Percentiles rank a stretch among this genome's conserved stretches.
phyloP scores from a whole-genome alignment of 1,139 yeast genomes.

The Geotrichum carabidarum region DNA sequence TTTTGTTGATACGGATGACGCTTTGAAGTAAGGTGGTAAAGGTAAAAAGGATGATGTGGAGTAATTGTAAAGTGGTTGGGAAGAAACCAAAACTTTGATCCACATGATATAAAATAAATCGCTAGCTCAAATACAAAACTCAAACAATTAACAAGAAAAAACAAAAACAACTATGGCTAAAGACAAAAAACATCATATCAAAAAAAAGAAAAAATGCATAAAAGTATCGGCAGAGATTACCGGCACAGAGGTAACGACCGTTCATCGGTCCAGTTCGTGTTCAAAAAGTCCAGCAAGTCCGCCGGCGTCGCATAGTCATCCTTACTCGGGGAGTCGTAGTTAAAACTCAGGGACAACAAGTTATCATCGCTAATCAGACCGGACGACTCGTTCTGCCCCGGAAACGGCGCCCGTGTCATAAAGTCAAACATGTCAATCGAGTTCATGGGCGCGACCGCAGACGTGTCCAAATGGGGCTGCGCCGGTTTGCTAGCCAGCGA shows the following conservation, averaged over 20 bases:
- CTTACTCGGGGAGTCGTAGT: not conserved
- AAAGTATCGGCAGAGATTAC: not conserved
- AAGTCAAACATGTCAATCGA: constrained; percentile 18
- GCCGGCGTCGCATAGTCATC: not conserved
- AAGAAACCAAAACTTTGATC: not conserved
- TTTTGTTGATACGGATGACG: too few relatives aligned
- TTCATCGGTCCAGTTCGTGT: constrained; percentile 3
- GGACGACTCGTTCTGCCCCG: not conserved
- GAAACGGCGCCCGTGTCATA: constrained; percentile 11
- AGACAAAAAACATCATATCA: too few relatives aligned
- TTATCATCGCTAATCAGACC: constrained; percentile 13
- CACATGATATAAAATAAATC: not conserved
- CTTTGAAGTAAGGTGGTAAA: not conserved
- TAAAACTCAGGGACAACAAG: constrained; percentile 5
- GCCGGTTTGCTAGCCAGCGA: constrained; percentile 8
- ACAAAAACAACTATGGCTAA: not conserved
- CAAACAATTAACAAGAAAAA: too few relatives aligned
- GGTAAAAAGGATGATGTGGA: not conserved
- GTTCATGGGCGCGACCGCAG: not conserved
- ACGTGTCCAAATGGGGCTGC: not conserved
- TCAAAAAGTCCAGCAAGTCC: constrained; percentile 15
- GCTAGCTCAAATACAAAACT: not conserved
- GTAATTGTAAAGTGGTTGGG: not conserved
- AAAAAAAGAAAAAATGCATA: not conserved
- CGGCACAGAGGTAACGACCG: not conserved